Base-by-base conservation (phyloP, 2,329 filamentous ascomycete species). In the Sporothrix inflata region DNA sequence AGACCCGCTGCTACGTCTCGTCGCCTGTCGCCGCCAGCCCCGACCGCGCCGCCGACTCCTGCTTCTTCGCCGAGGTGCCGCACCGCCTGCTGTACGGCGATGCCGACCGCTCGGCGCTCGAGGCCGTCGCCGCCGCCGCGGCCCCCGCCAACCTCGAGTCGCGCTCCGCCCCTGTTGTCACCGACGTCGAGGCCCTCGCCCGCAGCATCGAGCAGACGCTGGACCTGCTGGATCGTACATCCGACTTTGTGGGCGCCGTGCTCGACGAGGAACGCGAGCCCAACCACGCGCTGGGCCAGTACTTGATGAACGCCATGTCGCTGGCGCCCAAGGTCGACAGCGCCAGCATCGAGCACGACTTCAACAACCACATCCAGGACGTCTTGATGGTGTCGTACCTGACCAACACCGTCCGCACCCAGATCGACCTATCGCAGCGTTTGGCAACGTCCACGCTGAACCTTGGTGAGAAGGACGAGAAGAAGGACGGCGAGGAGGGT, bases 341-440 rank as follows among this genome's bases (percentile, higher is more conserved):
- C 49, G 88, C 90, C 74, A 92, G 97, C 81, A 94, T 99, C 80
- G 96, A 99, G 87, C 89, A 92, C 81, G 94, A 98, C 86, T 99
- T 99, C 89, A 99, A 99, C 90, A 97, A 97, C 87, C 96, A 99
- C 85, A 94, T 99, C 83, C 96, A 99, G 86, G 96, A 99, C 82
- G 94, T 99, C 74, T 90, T 99, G 76, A 94, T 98, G 82, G 94
- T 99, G 78, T 97, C 94, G 77, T 99, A 99, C 86, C 89, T 99
- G 76, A 94, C 96, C 82, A 99, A 98, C 88, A 98, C 94, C 76
- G 97, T 98, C 84, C 94, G 95, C 83, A 98, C 95, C 77, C 96
- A 99, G 86, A 98, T 99, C 85, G 96, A 98, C 80, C 90, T 99
- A 73, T 97, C 94, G 76, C 97, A 98, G 88, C 90, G 95, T 75